A percentile compares a stretch with the other conserved stretches of the same genome.
Evolutionary conservation across 2,329 filamentous ascomycete genomes (phyloP).

Genomic region (Pezicula carpinea): DNA sequence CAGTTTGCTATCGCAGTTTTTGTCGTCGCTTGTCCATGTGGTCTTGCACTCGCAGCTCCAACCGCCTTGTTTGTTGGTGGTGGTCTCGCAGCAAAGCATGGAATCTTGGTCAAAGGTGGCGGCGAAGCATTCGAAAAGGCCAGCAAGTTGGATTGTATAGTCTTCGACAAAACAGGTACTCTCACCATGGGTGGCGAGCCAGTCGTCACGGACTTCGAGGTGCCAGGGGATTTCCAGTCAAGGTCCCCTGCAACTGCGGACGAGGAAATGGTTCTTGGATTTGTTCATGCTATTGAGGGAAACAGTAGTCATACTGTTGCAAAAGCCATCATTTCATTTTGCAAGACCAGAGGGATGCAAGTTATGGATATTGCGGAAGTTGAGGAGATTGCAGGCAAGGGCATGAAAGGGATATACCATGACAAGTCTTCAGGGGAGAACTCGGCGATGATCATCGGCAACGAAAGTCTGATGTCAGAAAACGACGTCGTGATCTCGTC

Average conservation of each 20-base stretch:
- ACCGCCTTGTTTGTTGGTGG: conserved; percentile 56
- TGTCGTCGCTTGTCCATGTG: conserved; percentile 57
- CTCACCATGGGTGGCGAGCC: conserved; percentile 62
- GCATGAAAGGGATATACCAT: conserved; percentile 55
- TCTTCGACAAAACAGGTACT: conserved; percentile 59
- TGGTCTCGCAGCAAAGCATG: conserved; percentile 50
- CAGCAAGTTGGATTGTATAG: conserved; percentile 47
- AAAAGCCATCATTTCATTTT: conserved; percentile 63
- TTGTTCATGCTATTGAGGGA: conserved; percentile 59
- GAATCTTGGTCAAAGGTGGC: conserved; percentile 54
- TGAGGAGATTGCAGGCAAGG: conserved; percentile 67
- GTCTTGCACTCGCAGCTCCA: conserved; percentile 53
- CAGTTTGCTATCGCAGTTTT: conserved; percentile 68
- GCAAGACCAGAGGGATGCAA: conserved; percentile 33
- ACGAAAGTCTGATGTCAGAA: conserved; percentile 63
- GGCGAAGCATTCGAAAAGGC: conserved; percentile 57
- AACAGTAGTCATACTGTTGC: conserved; percentile 73
- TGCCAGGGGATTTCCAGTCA: conserved; percentile 2
- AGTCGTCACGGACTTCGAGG: conserved; percentile 44
- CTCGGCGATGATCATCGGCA: conserved; percentile 62
- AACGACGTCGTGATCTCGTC: conserved; percentile 36
- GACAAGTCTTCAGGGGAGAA: conserved; percentile 21
- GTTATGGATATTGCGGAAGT: conserved; percentile 36
- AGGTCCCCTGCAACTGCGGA: conserved; percentile 6
- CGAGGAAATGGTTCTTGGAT: conserved; percentile 39